phyloP scores from a whole-genome alignment of 2,329 filamentous ascomycete species.

The Colletotrichum horii region DNA sequence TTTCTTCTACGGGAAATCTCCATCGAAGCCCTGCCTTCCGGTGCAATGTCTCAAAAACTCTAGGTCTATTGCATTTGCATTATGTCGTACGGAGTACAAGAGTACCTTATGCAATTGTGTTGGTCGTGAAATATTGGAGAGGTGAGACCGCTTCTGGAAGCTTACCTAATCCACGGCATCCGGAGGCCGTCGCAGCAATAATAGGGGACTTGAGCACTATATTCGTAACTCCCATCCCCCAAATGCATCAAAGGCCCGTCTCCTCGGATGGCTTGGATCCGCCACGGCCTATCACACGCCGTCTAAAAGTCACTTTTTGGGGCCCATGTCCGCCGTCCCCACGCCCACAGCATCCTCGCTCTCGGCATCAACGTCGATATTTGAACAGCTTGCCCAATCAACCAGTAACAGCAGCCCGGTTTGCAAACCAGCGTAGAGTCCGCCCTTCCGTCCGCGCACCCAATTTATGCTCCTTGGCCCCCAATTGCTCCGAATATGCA shows the following conservation, averaged over 20 bases:
- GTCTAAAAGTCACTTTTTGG: constrained; percentile 15
- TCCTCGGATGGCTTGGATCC: constrained; percentile 14
- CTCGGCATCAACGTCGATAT: constrained; percentile 6
- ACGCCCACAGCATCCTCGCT: background rate
- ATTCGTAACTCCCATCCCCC: background rate
- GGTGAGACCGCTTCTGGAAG: constrained; percentile 4
- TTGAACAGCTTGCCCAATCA: background rate
- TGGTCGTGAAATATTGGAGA: background rate
- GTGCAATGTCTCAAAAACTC: background rate
- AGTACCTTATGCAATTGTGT: background rate
- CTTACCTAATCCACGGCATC: background rate
- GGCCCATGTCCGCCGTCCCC: background rate
- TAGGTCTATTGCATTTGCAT: background rate
- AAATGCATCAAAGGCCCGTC: background rate
- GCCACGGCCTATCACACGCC: constrained; percentile 14
- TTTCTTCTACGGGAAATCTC: background rate
- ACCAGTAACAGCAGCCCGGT: background rate
- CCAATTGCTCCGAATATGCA: background rate
- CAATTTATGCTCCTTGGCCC: background rate
- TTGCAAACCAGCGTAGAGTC: background rate
- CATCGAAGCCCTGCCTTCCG: background rate
- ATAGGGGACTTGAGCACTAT: background rate
- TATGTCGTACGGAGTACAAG: background rate
- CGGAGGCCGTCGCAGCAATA: background rate
- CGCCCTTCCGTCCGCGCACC: background rate